Conservation (phyloP, 2,329 filamentous ascomycete species). For the Lachnellula hyalina region DNA sequence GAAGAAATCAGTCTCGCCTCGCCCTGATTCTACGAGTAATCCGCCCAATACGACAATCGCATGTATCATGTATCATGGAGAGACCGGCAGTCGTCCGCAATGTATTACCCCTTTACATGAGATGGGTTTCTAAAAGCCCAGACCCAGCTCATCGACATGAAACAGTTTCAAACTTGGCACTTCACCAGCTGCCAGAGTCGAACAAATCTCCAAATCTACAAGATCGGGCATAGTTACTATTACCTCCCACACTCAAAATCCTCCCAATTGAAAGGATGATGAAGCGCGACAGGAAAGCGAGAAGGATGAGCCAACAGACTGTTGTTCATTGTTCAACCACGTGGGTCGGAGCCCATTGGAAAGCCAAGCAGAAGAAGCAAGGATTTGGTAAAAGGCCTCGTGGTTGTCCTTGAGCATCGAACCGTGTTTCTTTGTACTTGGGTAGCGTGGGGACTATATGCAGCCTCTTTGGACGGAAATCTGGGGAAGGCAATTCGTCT, state of each 20-base stretch:
- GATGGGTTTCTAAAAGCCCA: neutral
- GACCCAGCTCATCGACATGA: neutral
- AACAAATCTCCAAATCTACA: neutral
- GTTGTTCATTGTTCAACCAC: neutral
- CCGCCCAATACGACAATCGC: neutral
- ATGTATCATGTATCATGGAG: neutral
- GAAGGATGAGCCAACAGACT: neutral
- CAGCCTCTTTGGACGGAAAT: neutral
- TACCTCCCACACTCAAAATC: neutral
- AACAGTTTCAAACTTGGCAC: conserved; percentile 19
- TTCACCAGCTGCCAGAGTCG: neutral
- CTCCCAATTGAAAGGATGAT: neutral
- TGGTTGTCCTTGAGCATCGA: neutral
- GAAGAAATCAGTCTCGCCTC: neutral
- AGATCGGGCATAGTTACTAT: too few relatives aligned
- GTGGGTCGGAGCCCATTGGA: conserved; percentile 1
- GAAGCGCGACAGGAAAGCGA: neutral
- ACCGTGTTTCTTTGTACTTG: neutral
- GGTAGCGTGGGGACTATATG: neutral
- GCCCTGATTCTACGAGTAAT: neutral
- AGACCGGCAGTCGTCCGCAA: neutral
- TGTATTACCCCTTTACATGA: neutral
- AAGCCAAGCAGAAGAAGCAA: neutral
- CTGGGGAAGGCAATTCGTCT: neutral
- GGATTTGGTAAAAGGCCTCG: neutral